Conservation (phyloP, 148 eudicot genomes). For the Rhododendron molle region DNA sequence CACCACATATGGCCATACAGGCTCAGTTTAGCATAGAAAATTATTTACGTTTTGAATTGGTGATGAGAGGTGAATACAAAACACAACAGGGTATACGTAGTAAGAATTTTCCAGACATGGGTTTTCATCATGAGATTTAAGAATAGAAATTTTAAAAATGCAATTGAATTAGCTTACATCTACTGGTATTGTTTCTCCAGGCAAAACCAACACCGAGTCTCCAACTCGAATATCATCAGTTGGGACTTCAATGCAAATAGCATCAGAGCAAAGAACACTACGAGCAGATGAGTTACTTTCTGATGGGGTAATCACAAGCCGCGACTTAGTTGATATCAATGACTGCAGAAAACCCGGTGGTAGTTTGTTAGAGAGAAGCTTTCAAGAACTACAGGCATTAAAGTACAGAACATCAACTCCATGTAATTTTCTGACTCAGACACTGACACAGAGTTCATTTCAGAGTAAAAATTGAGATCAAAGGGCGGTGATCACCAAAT, state of each 20-base stretch:
- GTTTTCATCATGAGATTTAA: neutral
- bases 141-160: conserved; percentile 1
- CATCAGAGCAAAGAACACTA: conserved; percentile 67
- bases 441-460: neutral
- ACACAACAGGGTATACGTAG: neutral
- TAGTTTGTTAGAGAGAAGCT: conserved; percentile 16
- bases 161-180: conserved; percentile 55
- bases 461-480: neutral
- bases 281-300: conserved; percentile 46
- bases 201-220: conserved; percentile 80
- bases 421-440: neutral
- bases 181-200: conserved; percentile 92
- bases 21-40: neutral
- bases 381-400: neutral
- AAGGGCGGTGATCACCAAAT: neutral
- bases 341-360: conserved; percentile 48
- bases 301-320: conserved; percentile 78
- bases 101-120: neutral
- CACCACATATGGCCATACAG: neutral
- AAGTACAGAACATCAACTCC: neutral
- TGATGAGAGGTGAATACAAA: neutral
- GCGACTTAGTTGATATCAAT: conserved; percentile 72
- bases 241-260: conserved; percentile 79
- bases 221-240: conserved; percentile 87
- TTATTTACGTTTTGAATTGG: neutral